Percentiles rank a stretch among this genome's conserved stretches.
phyloP scores from a whole-genome alignment of 2,329 filamentous ascomycete species.

The Ophiosphaerella korrae region DNA sequence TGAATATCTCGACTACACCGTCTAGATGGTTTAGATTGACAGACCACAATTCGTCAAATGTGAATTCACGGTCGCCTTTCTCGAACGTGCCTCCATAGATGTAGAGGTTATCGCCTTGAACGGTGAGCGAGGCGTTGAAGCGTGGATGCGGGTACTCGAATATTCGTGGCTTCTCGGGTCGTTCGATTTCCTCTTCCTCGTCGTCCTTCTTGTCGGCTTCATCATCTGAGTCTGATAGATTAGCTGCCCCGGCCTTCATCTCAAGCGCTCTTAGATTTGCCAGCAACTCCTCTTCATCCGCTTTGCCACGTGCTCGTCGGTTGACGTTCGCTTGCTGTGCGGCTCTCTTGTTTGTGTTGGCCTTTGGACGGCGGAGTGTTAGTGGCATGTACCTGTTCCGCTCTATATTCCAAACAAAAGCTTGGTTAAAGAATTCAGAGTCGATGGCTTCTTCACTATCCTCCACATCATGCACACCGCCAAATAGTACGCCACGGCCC shows the following conservation, averaged over 20 bases:
- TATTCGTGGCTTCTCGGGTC: conserved; percentile 60
- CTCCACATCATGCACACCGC: conserved; percentile 92
- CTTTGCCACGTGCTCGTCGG: conserved; percentile 74
- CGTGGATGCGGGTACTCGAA: conserved; percentile 87
- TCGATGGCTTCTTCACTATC: conserved; percentile 93
- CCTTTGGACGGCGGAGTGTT: conserved; percentile 73
- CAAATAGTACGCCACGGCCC: conserved; percentile 89
- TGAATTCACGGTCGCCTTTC: conserved; percentile 92
- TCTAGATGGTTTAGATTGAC: conserved; percentile 95
- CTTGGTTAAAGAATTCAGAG: conserved; percentile 91
- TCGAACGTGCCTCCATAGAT: conserved; percentile 96
- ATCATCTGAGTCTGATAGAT: conserved; percentile 44
- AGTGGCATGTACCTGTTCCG: conserved; percentile 93
- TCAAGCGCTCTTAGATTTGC: conserved; percentile 85
- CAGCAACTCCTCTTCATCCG: conserved; percentile 88
- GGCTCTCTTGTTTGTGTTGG: conserved; percentile 65
- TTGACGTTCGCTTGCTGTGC: conserved; percentile 39
- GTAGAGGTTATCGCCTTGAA: conserved; percentile 90
- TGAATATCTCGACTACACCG: conserved; percentile 90
- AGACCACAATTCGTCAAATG: conserved; percentile 92
- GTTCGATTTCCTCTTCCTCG: conserved; percentile 58
- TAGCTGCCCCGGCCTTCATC: conserved; percentile 68
- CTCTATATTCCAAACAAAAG: conserved; percentile 94
- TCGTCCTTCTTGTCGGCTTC: conserved; percentile 30
- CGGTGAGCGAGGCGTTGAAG: conserved; percentile 88